These are phyloP conservation scores for Fallopia convolvulus DNA, from an alignment of 148 eudicot species.

Conservation along the genomic window DNA sequence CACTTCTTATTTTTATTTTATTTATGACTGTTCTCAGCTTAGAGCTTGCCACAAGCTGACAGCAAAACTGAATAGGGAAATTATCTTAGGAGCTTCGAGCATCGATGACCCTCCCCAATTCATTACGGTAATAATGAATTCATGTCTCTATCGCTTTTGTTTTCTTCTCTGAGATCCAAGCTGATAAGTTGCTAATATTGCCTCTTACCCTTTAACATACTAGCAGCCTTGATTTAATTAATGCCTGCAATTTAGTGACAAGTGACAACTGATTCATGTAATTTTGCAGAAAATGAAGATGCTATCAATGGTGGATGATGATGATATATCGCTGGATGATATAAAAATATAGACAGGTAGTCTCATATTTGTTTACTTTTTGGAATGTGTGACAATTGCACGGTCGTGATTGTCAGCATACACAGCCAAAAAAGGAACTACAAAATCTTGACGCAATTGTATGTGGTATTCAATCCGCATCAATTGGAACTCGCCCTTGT, in stretches of 20 bases:
- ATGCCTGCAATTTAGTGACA: not conserved
- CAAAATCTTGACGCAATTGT: not conserved
- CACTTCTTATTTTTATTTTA: not conserved
- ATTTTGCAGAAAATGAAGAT: constrained; percentile 74
- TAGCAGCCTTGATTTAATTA: not conserved
- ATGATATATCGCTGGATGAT: constrained; percentile 77
- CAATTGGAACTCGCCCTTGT: not conserved
- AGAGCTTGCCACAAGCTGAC: constrained; percentile 84
- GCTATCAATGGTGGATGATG: constrained; percentile 31
- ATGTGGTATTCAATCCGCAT: not conserved
- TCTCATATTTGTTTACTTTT: not conserved
- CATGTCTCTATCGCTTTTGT: not conserved
- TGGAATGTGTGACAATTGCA: not conserved
- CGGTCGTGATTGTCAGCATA: not conserved
- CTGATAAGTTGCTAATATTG: not conserved
- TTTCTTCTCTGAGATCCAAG: not conserved
- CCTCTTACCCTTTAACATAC: not conserved
- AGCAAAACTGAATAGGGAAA: constrained; percentile 71
- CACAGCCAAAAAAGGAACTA: not conserved
- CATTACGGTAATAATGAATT: constrained; percentile 44
- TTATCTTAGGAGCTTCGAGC: constrained; percentile 84
- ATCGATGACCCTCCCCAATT: constrained; percentile 89
- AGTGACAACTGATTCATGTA: not conserved
- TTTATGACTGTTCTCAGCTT: constrained; percentile 35
- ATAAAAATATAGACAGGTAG: constrained; percentile 16